These are phyloP conservation scores for Plasmodium coatneyi DNA, from an alignment of 169 alveolate genomes.

Conservation along the genomic window DNA sequence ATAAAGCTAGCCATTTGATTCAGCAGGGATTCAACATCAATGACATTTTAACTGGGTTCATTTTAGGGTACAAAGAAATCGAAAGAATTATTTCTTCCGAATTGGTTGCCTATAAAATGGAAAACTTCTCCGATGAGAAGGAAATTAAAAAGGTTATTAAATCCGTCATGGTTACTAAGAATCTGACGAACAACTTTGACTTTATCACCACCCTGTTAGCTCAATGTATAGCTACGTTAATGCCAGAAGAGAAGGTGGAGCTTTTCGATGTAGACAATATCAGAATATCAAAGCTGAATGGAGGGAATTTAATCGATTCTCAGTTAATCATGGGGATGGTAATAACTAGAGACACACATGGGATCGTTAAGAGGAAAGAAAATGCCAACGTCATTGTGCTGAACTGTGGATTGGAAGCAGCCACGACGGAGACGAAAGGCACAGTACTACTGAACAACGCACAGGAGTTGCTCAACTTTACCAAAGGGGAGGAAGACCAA, in stretches of 20 bases:
- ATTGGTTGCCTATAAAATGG: constrained; percentile 76
- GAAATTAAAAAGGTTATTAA: constrained; percentile 84
- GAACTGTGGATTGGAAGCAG: constrained; percentile 97
- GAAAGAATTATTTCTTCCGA: constrained; percentile 23
- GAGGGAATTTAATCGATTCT: constrained; percentile 94
- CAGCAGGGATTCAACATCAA: constrained; percentile 96
- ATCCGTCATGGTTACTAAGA: constrained; percentile 80
- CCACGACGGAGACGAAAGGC: constrained; percentile 98
- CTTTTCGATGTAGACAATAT: constrained; percentile 97
- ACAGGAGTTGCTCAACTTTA: constrained; percentile 93
- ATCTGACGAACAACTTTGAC: constrained; percentile 77
- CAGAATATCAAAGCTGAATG: constrained; percentile 97
- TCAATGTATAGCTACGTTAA: constrained; percentile 92
- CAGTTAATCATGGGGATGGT: constrained; percentile 94
- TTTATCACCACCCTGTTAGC: constrained; percentile 85
- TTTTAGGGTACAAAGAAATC: constrained; percentile 58
- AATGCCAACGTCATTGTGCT: constrained; percentile 96
- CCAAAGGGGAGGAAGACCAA: constrained; percentile 93
- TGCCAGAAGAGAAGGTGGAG: constrained; percentile 91
- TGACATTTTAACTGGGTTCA: constrained; percentile 96
- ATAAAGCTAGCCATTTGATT: constrained; percentile 89
- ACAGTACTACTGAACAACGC: constrained; percentile 98
- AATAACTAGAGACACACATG: constrained; percentile 91
- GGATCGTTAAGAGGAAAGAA: constrained; percentile 92
- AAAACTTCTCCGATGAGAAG: constrained; percentile 82